phyloP scores from a whole-genome alignment of 805 yeast species.

The Lachancea dasiensis region DNA sequence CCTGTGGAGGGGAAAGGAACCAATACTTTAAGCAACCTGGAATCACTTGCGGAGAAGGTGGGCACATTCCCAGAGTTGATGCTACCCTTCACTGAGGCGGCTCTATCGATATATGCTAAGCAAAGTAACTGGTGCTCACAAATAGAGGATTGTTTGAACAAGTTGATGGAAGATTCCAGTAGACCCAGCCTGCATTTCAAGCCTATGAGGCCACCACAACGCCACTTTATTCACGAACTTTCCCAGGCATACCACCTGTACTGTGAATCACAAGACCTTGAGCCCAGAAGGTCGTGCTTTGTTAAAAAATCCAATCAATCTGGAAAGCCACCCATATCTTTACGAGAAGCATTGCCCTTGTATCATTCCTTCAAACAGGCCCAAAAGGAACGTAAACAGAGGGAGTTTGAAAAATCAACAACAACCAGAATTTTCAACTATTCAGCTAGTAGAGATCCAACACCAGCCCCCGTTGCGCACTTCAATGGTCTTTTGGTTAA shows the following conservation, averaged over 20 bases:
- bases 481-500: slow-evolving; percentile 50
- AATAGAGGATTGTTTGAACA: slow-evolving; percentile 49
- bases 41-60: slow-evolving; percentile 22
- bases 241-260: slow-evolving; percentile 54
- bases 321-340: slow-evolving; percentile 19
- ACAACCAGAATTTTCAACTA: slow-evolving; percentile 23
- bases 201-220: slow-evolving; percentile 64
- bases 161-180: slow-evolving; percentile 40
- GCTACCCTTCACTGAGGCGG: slow-evolving; percentile 41
- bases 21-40: slow-evolving; percentile 14
- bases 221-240: slow-evolving; percentile 64
- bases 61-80: slow-evolving; percentile 24
- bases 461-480: slow-evolving; percentile 19
- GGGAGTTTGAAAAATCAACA: slow-evolving; percentile 25
- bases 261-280: slow-evolving; percentile 74
- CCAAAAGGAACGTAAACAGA: slow-evolving; percentile 30
- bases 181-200: slow-evolving; percentile 53
- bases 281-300: slow-evolving; percentile 70
- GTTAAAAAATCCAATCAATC: slow-evolving; percentile 36
- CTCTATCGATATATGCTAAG: slow-evolving; percentile 41
- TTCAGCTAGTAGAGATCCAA: slow-evolving; percentile 16
- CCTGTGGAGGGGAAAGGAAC: slow-evolving; percentile 2
- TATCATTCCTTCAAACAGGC: slow-evolving; percentile 37
- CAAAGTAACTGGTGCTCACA: slow-evolving; percentile 66
- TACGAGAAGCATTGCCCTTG: slow-evolving; percentile 36